Evolutionary conservation across 495 filamentous ascomycete genomes (phyloP), one percentile per base, ranked within the genome.

Genomic region (Penicillium paxilli): DNA sequence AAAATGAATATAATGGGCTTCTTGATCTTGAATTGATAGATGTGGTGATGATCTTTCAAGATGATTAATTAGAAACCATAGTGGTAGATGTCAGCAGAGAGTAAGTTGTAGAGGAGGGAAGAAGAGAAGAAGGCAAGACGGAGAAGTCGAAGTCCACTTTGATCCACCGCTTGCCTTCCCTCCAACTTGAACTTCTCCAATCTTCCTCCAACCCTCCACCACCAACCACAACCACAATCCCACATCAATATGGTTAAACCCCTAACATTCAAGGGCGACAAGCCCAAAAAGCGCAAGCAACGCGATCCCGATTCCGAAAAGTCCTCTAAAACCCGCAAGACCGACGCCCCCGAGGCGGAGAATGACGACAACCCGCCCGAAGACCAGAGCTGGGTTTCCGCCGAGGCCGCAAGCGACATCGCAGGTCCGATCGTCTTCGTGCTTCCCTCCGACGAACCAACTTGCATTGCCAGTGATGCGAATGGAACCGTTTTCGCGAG

Each of bases 251-350:
- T 84, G 82, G 78, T 96, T 47, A 96, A 95, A 69, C 82, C 93
- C 40, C 79, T 98, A 40, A 77, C 82, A 32, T 98, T 98, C 78
- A 98, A 98, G 77, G 94, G 94, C 76, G 95, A 98, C 71, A 96
- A 93, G 72, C 73, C 84, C 21, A 98, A 95, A 69, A 98, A 96
- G 71, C 83, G 92, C 66, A 98, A 96, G 74, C 57, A 71, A 72
- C 59, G 74, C 66, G 49, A 64, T 58, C 52, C 54, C 51, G 63
- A 73, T 22, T 62, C 46, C 38, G 65, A 69, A 47, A 76, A 77
- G 12, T 72, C 74, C 59, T 51, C 70, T 23, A 76, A 79, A 63
- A 55, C 59, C 65, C 70, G 73, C 51, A 66, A 67, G 52, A 66
- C 63, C 42, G 62, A 62, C 33, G 62, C 60, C 21, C 41, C 46